Evolutionary conservation across 352 stramenopile genomes (phyloP).

Genomic region (Phytophthora ohioensis): DNA sequence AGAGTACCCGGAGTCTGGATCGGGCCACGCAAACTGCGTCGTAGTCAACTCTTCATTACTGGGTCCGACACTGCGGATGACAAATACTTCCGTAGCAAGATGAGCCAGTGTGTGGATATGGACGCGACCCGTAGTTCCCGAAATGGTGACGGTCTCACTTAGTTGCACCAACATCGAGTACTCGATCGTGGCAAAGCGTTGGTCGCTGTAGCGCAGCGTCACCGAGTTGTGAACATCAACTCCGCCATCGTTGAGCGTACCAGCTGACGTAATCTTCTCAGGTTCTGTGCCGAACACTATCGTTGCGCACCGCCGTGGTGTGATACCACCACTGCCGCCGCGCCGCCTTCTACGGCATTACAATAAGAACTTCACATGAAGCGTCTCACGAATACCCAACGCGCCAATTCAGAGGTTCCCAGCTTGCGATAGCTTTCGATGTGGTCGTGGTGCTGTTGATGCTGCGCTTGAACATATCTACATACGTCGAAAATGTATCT

Average conservation of each 20-base stretch:
- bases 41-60: slow-evolving; percentile 41
- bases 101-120: slow-evolving; percentile 61
- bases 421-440: too few relatives aligned
- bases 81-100: slow-evolving; percentile 52
- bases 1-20: slow-evolving; percentile 54
- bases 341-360: too few relatives aligned
- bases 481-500: too few relatives aligned
- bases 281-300: slow-evolving; percentile 65
- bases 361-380: too few relatives aligned
- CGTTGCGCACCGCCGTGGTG: slow-evolving; percentile 33
- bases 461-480: too few relatives aligned
- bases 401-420: too few relatives aligned
- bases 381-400: too few relatives aligned
- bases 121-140: slow-evolving; percentile 73
- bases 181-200: slow-evolving; percentile 64
- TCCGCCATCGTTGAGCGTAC: slow-evolving; percentile 60
- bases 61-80: slow-evolving; percentile 17
- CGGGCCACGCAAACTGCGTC: slow-evolving; percentile 53
- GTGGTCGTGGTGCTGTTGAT: too few relatives aligned
- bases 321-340: too few relatives aligned
- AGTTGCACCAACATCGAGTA: slow-evolving; percentile 76
- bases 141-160: slow-evolving; percentile 73
- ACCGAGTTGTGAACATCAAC: slow-evolving; percentile 68
- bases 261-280: slow-evolving; percentile 56
- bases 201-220: slow-evolving; percentile 61